phyloP scores from a whole-genome alignment of 371 early-diverging fungal genomes.

The Apophysomyces elegans region DNA sequence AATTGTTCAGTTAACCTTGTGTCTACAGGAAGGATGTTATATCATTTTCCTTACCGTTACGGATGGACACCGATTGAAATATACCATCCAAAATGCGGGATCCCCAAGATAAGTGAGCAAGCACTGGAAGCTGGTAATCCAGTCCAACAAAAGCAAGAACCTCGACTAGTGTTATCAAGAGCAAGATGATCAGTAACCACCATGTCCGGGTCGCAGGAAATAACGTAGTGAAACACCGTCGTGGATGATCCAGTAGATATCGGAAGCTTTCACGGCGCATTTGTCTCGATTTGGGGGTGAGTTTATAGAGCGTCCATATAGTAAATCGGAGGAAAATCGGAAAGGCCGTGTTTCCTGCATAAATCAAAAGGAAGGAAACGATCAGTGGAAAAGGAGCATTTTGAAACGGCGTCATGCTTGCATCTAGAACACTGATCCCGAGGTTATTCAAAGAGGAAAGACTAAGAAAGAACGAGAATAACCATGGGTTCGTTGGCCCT shows the following conservation, averaged over 20 bases:
- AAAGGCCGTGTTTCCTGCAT: conserved; percentile 51
- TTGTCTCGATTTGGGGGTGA: conserved; percentile 31
- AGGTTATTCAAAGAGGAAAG: conserved; percentile 47
- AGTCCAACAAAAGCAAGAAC: conserved; percentile 45
- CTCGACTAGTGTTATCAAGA: conserved; percentile 43
- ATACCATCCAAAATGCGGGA: conserved; percentile 50
- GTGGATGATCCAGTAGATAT: conserved; percentile 50
- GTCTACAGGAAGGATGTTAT: too few species aligned
- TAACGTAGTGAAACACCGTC: conserved; percentile 49
- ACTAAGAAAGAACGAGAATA: conserved; percentile 47
- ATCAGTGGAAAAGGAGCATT: conserved; percentile 45
- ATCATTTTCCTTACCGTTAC: conserved; percentile 37
- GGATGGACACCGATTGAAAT: conserved; percentile 53
- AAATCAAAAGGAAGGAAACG: conserved; percentile 35
- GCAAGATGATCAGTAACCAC: conserved; percentile 48
- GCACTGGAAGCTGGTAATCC: conserved; percentile 51
- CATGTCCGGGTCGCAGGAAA: conserved; percentile 53
- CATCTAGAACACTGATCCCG: conserved; percentile 44
- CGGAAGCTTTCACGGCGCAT: conserved; percentile 46
- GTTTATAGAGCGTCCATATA: conserved; percentile 39
- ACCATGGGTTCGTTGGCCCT: conserved; percentile 45
- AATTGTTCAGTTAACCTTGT: neutral
- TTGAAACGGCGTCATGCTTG: conserved; percentile 49
- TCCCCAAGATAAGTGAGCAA: conserved; percentile 41
- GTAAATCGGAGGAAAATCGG: conserved; percentile 47